Conservation (phyloP, 371 early-diverging fungal species). For the Blakeslea trispora region DNA sequence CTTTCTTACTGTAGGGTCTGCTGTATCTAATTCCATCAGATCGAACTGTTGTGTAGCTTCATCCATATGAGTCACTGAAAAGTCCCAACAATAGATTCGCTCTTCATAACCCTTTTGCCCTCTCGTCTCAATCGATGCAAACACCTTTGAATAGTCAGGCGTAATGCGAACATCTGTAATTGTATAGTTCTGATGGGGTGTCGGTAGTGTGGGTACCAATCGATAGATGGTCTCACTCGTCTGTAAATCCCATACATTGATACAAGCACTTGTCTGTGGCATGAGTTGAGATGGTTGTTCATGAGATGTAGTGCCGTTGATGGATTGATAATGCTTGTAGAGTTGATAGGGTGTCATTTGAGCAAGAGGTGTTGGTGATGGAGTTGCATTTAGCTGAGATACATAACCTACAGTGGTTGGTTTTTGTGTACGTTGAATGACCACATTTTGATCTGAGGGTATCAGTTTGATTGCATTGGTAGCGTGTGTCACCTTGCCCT, state of each 20-base stretch:
- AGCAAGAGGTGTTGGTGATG: constrained; percentile 5
- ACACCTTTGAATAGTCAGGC: constrained; percentile 32
- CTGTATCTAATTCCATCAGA: constrained; percentile 22
- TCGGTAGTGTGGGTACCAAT: constrained; percentile 34
- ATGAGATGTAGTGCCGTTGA: constrained; percentile 3
- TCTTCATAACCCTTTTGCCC: constrained; percentile 26
- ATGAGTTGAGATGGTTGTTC: constrained; percentile 3
- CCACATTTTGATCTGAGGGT: constrained; percentile 15
- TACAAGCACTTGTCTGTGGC: constrained; percentile 40
- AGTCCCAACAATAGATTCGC: constrained; percentile 44
- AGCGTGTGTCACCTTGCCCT: constrained; percentile 31
- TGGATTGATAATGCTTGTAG: constrained; percentile 32
- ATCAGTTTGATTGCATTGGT: constrained; percentile 2
- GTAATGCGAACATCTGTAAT: constrained; percentile 42
- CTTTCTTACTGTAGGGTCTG: constrained; percentile 12
- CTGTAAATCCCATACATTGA: constrained; percentile 61
- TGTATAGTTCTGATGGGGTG: constrained; percentile 23
- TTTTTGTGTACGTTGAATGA: constrained; percentile 12
- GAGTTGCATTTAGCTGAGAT: constrained; percentile 12
- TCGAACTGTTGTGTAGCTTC: constrained; percentile 12
- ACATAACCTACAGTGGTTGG: constrained; percentile 18
- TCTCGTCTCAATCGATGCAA: constrained; percentile 39
- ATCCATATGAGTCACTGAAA: constrained; percentile 8
- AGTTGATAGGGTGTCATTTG: constrained; percentile 45
- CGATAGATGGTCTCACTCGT: constrained; percentile 51